Conservation (phyloP, 257 asterid species). For the Solanum habrochaites region DNA sequence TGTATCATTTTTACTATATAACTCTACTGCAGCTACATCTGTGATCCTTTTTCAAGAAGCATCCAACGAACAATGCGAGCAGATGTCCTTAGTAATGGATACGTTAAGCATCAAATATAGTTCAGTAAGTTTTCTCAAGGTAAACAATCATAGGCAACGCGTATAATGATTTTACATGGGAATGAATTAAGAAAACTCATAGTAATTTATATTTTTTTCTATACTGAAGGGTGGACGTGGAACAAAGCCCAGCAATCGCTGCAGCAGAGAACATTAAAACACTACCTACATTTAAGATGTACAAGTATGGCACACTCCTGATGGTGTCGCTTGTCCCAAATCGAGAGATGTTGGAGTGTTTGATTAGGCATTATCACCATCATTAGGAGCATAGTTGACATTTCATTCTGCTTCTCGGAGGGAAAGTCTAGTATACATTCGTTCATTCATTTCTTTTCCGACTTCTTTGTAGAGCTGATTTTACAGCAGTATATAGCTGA, state of each 20-base stretch:
- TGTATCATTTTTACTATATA: neutral
- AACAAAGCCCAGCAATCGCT: slow-evolving; percentile 38
- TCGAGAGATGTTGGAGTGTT: slow-evolving; percentile 44
- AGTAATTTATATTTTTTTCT: neutral
- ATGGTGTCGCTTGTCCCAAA: slow-evolving; percentile 56
- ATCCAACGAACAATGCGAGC: slow-evolving; percentile 39
- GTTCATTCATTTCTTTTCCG: neutral
- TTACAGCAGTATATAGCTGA: slow-evolving; percentile 11
- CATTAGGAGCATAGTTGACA: neutral
- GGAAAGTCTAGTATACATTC: neutral
- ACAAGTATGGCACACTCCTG: slow-evolving; percentile 36
- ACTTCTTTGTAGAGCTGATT: slow-evolving; percentile 12
- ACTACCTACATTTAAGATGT: slow-evolving; percentile 51
- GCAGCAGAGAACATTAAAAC: slow-evolving; percentile 37
- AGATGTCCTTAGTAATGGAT: slow-evolving; percentile 56
- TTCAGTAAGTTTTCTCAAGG: slow-evolving; percentile 72
- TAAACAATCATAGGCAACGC: neutral
- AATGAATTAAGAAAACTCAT: neutral
- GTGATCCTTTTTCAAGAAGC: slow-evolving; percentile 52
- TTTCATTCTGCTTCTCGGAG: slow-evolving; percentile 11
- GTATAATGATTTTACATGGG: too few relatives aligned
- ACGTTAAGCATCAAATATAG: slow-evolving; percentile 59
- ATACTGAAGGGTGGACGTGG: slow-evolving; percentile 52
- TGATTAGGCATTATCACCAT: slow-evolving; percentile 10
- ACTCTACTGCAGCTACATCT: slow-evolving; percentile 40